Evolutionary conservation across 768 basidiomycete genomes (phyloP).

Genomic region (Bullera alba): DNA sequence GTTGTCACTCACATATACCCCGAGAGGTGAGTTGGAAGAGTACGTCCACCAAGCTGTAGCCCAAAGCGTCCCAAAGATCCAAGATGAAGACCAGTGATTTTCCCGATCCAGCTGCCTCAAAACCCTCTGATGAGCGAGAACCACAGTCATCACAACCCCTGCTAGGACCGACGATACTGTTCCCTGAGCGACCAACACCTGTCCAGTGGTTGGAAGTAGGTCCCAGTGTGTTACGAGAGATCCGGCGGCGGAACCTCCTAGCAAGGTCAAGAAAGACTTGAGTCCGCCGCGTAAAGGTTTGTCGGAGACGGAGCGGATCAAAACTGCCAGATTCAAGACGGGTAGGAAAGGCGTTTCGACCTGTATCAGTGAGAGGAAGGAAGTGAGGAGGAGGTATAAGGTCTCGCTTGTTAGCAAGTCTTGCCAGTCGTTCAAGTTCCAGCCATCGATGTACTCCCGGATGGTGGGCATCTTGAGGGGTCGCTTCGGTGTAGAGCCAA

Average conservation of each 20-base stretch:
- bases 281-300: too few relatives aligned
- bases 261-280: too few relatives aligned
- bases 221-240: not conserved
- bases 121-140: not conserved
- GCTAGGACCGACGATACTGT: not conserved
- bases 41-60: not conserved
- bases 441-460: too few relatives aligned
- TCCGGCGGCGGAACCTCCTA: not conserved
- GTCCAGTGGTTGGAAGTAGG: not conserved
- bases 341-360: too few relatives aligned
- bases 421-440: too few relatives aligned
- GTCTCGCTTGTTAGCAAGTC: too few relatives aligned
- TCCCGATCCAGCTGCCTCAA: not conserved
- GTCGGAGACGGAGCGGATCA: too few relatives aligned
- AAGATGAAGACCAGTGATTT: not conserved
- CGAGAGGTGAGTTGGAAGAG: not conserved
- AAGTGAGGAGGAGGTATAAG: too few relatives aligned
- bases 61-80: not conserved
- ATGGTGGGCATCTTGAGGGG: too few relatives aligned
- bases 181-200: not conserved
- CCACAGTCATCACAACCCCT: not conserved
- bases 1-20: not conserved
- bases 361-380: too few relatives aligned
- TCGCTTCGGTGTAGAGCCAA: too few relatives aligned
- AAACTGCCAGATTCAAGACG: too few relatives aligned